These are phyloP conservation scores for Neurospora sp. DNA, from an alignment of 2,329 filamentous ascomycete genomes.

Conservation along the genomic window DNA sequence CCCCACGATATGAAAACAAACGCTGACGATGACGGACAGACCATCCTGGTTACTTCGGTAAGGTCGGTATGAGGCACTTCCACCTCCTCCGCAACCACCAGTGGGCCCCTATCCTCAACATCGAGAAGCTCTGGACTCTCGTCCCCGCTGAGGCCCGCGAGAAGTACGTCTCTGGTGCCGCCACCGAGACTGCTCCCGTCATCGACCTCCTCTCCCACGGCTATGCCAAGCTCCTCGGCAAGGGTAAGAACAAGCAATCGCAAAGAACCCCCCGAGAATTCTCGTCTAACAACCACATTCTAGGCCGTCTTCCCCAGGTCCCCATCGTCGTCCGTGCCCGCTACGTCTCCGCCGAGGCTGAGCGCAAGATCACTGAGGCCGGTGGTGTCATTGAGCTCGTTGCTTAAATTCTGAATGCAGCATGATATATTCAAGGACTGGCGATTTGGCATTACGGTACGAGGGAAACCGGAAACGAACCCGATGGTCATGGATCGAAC, in stretches of 20 bases:
- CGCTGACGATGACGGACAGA: slow-evolving; percentile 41
- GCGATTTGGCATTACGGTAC: slow-evolving; percentile 20
- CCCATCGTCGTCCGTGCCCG: slow-evolving; percentile 90
- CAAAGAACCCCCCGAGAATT: background rate
- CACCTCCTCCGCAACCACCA: slow-evolving; percentile 92
- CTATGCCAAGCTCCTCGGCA: slow-evolving; percentile 98
- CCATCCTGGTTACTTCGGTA: slow-evolving; percentile 99
- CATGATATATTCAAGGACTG: slow-evolving; percentile 17
- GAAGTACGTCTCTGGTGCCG: slow-evolving; percentile 70
- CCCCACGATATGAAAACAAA: slow-evolving; percentile 60
- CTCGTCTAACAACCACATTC: background rate
- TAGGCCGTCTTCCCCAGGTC: slow-evolving; percentile 74
- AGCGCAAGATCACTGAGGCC: slow-evolving; percentile 98
- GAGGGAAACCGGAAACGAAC: slow-evolving; percentile 17
- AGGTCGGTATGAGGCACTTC: slow-evolving; percentile 91
- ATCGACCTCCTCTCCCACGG: slow-evolving; percentile 95
- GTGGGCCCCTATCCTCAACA: slow-evolving; percentile 98
- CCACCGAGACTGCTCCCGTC: slow-evolving; percentile 89
- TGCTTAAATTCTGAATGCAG: slow-evolving; percentile 48
- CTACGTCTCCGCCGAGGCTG: slow-evolving; percentile 91
- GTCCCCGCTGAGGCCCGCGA: slow-evolving; percentile 89
- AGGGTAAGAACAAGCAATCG: slow-evolving; percentile 39
- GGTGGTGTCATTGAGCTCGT: slow-evolving; percentile 94
- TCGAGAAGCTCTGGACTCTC: slow-evolving; percentile 96
- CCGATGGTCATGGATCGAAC: slow-evolving; percentile 17